Evolutionary conservation across 257 asterid genomes (phyloP).

Genomic region (Solanum etuberosum): DNA sequence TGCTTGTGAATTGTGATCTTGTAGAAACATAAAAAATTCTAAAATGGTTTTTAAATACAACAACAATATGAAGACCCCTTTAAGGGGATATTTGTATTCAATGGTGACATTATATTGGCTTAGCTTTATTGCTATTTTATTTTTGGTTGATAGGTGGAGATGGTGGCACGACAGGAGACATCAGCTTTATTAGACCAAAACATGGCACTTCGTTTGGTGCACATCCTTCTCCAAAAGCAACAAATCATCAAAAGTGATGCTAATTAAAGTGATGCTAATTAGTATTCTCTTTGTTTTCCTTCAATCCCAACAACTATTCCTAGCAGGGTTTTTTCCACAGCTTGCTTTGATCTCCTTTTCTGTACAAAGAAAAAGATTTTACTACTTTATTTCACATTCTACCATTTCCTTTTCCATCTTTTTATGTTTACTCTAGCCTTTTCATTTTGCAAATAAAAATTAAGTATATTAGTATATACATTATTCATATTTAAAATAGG

Average conservation of each 20-base stretch:
- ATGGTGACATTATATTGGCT: background rate
- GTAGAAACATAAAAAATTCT: background rate
- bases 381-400: background rate
- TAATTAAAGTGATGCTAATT: background rate
- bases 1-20: background rate
- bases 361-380: background rate
- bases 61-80: background rate
- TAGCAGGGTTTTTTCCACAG: background rate
- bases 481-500: background rate
- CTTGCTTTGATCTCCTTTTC: background rate
- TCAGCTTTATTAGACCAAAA: conserved; percentile 49
- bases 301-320: background rate
- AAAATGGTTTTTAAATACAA: background rate
- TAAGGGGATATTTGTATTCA: background rate
- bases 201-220: background rate
- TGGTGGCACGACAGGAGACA: conserved; percentile 80
- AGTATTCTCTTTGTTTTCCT: background rate
- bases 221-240: background rate
- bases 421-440: background rate
- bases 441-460: background rate
- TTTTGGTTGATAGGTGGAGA: conserved; percentile 59
- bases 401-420: background rate
- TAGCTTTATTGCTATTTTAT: background rate
- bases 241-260: background rate
- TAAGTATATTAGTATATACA: background rate